Evolutionary conservation across 2,329 filamentous ascomycete species (phyloP).

Genomic region (Aspergillus pseudoglaucus): DNA sequence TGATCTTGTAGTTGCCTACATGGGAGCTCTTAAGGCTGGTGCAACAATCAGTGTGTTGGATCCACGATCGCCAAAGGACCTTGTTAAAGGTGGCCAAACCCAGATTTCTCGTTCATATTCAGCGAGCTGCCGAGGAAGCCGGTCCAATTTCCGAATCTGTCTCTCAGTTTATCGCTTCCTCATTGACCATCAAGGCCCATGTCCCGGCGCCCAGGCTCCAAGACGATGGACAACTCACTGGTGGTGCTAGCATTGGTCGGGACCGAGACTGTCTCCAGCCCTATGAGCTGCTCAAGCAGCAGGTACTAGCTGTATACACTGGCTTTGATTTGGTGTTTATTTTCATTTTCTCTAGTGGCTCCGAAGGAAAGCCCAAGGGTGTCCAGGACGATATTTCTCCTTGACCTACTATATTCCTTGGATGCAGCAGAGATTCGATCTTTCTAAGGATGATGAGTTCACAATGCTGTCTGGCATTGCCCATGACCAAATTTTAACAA

Average conservation of each 20-base stretch:
- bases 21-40: conserved; percentile 63
- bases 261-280: conserved; percentile 54
- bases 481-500: conserved; percentile 50
- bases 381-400: conserved; percentile 78
- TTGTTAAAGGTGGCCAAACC: conserved; percentile 76
- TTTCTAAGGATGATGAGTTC: conserved; percentile 67
- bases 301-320: conserved; percentile 59
- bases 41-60: conserved; percentile 62
- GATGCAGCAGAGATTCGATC: conserved; percentile 80
- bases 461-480: conserved; percentile 81
- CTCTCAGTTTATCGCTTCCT: conserved; percentile 62
- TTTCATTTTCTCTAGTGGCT: conserved; percentile 65
- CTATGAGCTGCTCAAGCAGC: conserved; percentile 46
- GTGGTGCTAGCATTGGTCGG: conserved; percentile 58
- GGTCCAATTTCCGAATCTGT: conserved; percentile 57
- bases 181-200: conserved; percentile 65
- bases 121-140: conserved; percentile 62
- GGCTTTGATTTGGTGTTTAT: conserved; percentile 79
- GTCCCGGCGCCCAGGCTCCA: conserved; percentile 67
- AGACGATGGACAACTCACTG: conserved; percentile 65
- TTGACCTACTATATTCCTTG: conserved; percentile 83
- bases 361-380: conserved; percentile 75
- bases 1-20: conserved; percentile 68
- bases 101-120: conserved; percentile 64
- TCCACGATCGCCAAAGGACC: conserved; percentile 70